Percentiles rank a stretch among this genome's conserved stretches.
Conservation (phyloP, 2,329 filamentous ascomycete genomes). For the Ceratocystis ficicola region DNA sequence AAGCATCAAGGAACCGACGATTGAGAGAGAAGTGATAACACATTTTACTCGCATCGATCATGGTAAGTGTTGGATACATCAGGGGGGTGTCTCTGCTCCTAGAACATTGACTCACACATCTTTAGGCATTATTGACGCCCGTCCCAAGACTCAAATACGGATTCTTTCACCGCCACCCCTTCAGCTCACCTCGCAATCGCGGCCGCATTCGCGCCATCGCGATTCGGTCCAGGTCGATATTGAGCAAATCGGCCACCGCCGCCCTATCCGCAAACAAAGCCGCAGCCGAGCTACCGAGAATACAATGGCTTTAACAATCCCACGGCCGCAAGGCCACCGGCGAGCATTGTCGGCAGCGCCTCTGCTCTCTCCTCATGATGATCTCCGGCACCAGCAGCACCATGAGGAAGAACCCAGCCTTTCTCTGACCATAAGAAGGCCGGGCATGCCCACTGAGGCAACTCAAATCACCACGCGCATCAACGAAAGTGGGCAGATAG, state of each 20-base stretch:
- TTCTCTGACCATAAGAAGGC: background rate
- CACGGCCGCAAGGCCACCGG: slow-evolving; percentile 25
- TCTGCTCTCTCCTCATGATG: slow-evolving; percentile 29
- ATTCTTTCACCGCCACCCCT: slow-evolving; percentile 32
- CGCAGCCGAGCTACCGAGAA: background rate
- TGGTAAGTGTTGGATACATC: slow-evolving; percentile 41
- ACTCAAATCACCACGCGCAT: slow-evolving; percentile 47
- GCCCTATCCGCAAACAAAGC: background rate
- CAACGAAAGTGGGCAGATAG: slow-evolving; percentile 51
- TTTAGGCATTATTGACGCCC: slow-evolving; percentile 25
- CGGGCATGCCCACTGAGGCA: slow-evolving; percentile 44
- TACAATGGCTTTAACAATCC: slow-evolving; percentile 44
- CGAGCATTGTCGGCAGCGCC: slow-evolving; percentile 31
- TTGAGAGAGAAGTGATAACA: slow-evolving; percentile 80
- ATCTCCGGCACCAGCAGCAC: slow-evolving; percentile 26
- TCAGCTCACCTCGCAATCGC: slow-evolving; percentile 39
- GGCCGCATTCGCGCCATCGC: slow-evolving; percentile 35
- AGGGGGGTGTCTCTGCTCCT: slow-evolving; percentile 4
- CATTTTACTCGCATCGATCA: slow-evolving; percentile 82
- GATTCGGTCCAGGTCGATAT: slow-evolving; percentile 52
- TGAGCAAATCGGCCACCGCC: slow-evolving; percentile 26
- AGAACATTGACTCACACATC: slow-evolving; percentile 9
- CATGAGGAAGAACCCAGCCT: slow-evolving; percentile 59
- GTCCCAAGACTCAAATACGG: slow-evolving; percentile 29
- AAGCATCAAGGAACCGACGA: slow-evolving; percentile 61